These are phyloP conservation scores for Linnemannia elongata DNA, from an alignment of 192 early-diverging fungal species.

Conservation along the genomic window DNA sequence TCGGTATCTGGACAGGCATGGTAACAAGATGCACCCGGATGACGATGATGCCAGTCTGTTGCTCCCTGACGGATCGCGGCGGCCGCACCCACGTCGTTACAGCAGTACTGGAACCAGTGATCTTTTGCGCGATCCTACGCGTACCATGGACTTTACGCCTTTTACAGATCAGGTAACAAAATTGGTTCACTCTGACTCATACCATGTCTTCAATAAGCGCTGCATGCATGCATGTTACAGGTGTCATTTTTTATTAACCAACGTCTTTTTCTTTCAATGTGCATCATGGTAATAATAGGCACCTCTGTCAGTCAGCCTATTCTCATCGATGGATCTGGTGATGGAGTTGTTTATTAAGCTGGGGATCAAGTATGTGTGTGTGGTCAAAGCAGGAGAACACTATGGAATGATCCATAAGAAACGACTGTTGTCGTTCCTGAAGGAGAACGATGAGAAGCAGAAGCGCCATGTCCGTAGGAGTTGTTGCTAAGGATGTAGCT, in stretches of 20 bases:
- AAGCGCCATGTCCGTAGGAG: slow-evolving; percentile 21
- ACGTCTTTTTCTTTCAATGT: not conserved
- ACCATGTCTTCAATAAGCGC: not conserved
- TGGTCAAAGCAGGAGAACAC: slow-evolving; percentile 80
- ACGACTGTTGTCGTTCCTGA: slow-evolving; percentile 79
- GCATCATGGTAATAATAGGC: slow-evolving; percentile 65
- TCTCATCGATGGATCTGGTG: slow-evolving; percentile 88
- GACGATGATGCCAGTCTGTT: slow-evolving; percentile 1
- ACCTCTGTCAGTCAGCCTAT: slow-evolving; percentile 79
- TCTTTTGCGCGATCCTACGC: slow-evolving; percentile 38
- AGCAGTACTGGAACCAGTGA: slow-evolving; percentile 35
- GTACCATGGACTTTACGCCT: slow-evolving; percentile 50
- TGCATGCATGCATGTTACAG: not conserved
- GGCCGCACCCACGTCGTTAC: slow-evolving; percentile 16
- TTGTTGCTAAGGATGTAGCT: slow-evolving; percentile 7
- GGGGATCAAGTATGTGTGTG: slow-evolving; percentile 85
- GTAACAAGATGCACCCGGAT: not conserved
- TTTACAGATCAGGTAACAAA: slow-evolving; percentile 46
- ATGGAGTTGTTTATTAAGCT: slow-evolving; percentile 88
- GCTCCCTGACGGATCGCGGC: not conserved
- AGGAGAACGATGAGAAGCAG: slow-evolving; percentile 74
- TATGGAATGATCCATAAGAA: slow-evolving; percentile 92
- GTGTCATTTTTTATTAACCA: not conserved
- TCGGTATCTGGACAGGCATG: not conserved
- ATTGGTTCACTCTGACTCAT: too few relatives aligned